phyloP scores from a whole-genome alignment of 768 basidiomycete species.

The Suillus cothurnatus region DNA sequence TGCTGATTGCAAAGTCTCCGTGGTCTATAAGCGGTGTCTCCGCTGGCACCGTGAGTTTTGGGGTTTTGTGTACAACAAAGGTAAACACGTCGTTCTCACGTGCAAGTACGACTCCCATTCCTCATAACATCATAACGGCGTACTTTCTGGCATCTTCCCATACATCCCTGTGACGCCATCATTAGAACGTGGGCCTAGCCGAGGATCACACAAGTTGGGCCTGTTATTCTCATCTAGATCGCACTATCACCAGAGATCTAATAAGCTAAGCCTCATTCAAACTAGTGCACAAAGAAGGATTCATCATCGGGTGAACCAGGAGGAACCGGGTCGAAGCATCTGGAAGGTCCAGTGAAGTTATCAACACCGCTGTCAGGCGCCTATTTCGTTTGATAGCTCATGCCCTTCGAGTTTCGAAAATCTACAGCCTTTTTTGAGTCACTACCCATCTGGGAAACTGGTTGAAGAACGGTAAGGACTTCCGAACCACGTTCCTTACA shows the following conservation, averaged over 20 bases:
- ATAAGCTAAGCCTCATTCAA: slow-evolving; percentile 23
- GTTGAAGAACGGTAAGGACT: too few relatives aligned
- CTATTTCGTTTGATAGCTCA: too few relatives aligned
- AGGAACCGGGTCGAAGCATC: slow-evolving; percentile 33
- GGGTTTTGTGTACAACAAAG: background rate
- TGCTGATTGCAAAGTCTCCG: too few relatives aligned
- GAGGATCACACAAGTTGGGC: background rate
- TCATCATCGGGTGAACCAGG: slow-evolving; percentile 17
- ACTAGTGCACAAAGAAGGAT: slow-evolving; percentile 20
- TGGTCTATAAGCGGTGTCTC: too few relatives aligned
- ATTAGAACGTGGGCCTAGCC: background rate
- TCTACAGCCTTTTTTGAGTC: too few relatives aligned
- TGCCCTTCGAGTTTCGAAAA: too few relatives aligned
- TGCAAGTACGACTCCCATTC: too few relatives aligned
- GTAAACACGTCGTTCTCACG: too few relatives aligned
- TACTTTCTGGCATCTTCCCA: background rate
- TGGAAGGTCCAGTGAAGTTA: slow-evolving; percentile 20
- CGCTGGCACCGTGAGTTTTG: too few relatives aligned
- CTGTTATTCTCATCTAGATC: slow-evolving; percentile 19
- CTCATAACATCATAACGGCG: background rate
- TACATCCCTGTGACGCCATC: background rate
- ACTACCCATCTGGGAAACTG: too few relatives aligned
- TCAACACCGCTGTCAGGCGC: too few relatives aligned
- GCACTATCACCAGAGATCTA: background rate
- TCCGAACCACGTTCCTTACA: too few relatives aligned